Base-by-base conservation (phyloP, 208 protist genomes). In the Acanthamoeba triangularis region DNA sequence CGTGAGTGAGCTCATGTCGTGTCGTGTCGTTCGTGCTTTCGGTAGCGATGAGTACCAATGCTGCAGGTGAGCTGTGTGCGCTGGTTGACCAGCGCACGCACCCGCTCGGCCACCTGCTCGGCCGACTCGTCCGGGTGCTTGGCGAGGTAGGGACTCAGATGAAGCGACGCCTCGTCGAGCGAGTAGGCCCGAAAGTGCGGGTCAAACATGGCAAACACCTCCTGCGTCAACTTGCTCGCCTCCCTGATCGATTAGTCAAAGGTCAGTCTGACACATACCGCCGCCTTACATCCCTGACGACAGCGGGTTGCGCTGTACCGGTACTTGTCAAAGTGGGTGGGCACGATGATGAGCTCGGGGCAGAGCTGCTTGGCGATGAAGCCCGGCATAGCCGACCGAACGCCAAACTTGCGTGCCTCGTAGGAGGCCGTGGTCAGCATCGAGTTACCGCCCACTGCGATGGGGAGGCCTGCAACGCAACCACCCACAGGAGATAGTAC, bases 361-460 rank as follows among this genome's bases (percentile, higher is more conserved):
- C 41, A 59, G 16, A 96, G 54, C 61, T 95, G 63, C 25, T 95
- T 37, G 25, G 88, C 84, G 28, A 96, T 92, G 7, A 95, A 30
- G 30, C 96, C 95, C 33, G 96, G 96, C 78, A 97, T 95, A 61
- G 95, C 95, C 35, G 96, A 80, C 37, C 96, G 93, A 4, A 97
- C 90, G 30, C 96, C 96, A 90, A 76, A 97, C n/a, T 95, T n/a
- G 41, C 96, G 63, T 0, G 96, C 96, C 3, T 93, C n/a, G 67
- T 97, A 97, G 23, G 90, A 95, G 14, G 91, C 91, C n/a, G 96
- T 97, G 0, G 95, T 76, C 25, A 97, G 65, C 96, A 97, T 97
- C 65, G 94, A 76, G 28, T 88, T 90, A 35, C 61, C 35, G n/a
- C 96, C 96, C 37, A 97, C 96, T 11, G 94, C 96, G 18, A 97